Percentiles rank a stretch among this genome's conserved stretches.
Conservation (phyloP, 1,284 basidiomycete genomes). For the Trametes sp. region DNA sequence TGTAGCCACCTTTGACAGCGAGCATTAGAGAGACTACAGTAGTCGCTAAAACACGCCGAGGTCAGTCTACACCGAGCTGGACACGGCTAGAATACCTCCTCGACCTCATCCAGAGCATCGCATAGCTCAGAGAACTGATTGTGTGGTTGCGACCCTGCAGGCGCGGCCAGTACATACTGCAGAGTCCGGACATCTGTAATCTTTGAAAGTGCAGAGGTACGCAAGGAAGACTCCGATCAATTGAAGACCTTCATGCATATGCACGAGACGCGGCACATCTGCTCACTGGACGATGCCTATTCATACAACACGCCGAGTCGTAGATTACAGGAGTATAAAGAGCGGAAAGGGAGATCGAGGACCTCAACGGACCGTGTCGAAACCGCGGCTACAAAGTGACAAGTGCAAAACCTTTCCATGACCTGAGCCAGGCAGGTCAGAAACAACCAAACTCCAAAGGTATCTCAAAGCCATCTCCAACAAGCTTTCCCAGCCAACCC, state of each 20-base stretch:
- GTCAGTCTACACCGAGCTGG: conserved; percentile 15
- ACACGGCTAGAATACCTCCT: neutral
- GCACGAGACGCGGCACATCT: too few relatives aligned
- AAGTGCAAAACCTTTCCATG: conserved; percentile 6
- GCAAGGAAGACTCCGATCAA: neutral
- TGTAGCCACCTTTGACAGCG: neutral
- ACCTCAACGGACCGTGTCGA: neutral
- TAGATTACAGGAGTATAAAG: conserved; percentile 9
- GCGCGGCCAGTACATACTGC: too few relatives aligned
- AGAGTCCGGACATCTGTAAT: too few relatives aligned
- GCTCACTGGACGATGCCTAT: too few relatives aligned
- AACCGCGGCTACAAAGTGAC: conserved; percentile 7
- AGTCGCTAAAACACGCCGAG: conserved; percentile 9
- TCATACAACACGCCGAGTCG: conserved; percentile 7
- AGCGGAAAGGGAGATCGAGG: neutral
- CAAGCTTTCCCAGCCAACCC: neutral
- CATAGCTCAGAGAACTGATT: too few relatives aligned
- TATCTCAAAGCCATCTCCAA: neutral
- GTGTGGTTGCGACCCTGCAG: too few relatives aligned
- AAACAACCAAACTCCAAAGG: conserved; percentile 8
- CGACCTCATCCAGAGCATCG: too few relatives aligned
- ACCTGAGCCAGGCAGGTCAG: conserved; percentile 30
- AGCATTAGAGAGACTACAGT: too few relatives aligned
- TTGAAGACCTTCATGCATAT: too few relatives aligned
- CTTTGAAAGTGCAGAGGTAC: neutral